Percentiles rank a stretch among this genome's conserved stretches.
phyloP scores from a whole-genome alignment of 768 basidiomycete genomes.

The Naganishia vishniacii region DNA sequence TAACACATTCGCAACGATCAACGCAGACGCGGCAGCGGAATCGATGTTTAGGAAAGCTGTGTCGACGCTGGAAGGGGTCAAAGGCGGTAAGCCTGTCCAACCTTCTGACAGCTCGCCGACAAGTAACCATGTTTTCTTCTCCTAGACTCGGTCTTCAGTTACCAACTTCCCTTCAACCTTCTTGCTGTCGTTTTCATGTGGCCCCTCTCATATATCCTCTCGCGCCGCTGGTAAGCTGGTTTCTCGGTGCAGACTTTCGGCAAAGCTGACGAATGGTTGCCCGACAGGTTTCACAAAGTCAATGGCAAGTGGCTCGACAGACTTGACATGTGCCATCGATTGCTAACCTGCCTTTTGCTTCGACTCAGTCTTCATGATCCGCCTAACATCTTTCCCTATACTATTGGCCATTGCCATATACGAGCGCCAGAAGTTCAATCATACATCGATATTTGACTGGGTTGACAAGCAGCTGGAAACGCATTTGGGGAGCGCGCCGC shows the following conservation, averaged over 20 bases:
- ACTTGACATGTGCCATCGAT: not conserved
- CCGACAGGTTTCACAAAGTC: constrained; percentile 72
- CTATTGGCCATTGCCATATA: constrained; percentile 74
- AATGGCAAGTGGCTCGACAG: constrained; percentile 37
- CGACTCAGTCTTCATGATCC: constrained; percentile 28
- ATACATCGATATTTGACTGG: constrained; percentile 68
- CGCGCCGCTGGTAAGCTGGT: constrained; percentile 66
- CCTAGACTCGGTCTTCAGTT: constrained; percentile 78
- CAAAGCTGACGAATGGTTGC: not conserved
- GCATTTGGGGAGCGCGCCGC: constrained; percentile 67
- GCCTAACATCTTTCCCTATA: constrained; percentile 73
- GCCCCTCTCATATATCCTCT: constrained; percentile 76
- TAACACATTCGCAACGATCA: constrained; percentile 90
- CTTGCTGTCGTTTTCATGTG: constrained; percentile 79
- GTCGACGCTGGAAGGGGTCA: constrained; percentile 81
- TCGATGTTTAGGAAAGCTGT: constrained; percentile 94
- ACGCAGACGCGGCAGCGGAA: constrained; percentile 86
- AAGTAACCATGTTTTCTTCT: not conserved
- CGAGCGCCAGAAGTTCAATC: constrained; percentile 72
- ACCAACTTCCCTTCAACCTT: constrained; percentile 88
- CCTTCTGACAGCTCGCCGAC: not conserved
- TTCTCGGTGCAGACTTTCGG: not conserved
- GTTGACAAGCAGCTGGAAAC: constrained; percentile 63
- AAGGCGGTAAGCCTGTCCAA: constrained; percentile 34
- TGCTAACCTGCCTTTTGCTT: constrained; percentile 23